Evolutionary conservation across 2,329 filamentous ascomycete genomes (phyloP).

Genomic region (Pseudonectria buxi): DNA sequence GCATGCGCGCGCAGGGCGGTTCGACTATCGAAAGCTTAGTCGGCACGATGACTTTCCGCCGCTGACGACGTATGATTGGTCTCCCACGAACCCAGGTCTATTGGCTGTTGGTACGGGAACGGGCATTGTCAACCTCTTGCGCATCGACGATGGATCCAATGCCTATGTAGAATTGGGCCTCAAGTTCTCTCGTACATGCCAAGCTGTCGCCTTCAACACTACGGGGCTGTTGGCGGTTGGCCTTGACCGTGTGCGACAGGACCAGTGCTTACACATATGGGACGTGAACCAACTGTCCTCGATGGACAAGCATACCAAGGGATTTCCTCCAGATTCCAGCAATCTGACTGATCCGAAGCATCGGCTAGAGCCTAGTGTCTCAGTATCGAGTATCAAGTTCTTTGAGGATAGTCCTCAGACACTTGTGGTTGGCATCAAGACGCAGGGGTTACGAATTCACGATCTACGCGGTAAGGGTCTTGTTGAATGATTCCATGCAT

Average conservation of each 20-base stretch:
- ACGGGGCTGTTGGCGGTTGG: slow-evolving; percentile 68
- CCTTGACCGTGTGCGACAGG: slow-evolving; percentile 72
- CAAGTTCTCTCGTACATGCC: slow-evolving; percentile 70
- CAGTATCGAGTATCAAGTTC: slow-evolving; percentile 78
- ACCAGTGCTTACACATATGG: slow-evolving; percentile 77
- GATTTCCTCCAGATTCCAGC: slow-evolving; percentile 44
- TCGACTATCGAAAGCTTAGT: slow-evolving; percentile 51
- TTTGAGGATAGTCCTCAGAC: slow-evolving; percentile 71
- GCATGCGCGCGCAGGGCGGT: slow-evolving; percentile 47
- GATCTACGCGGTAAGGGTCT: slow-evolving; percentile 61
- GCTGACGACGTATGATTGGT: slow-evolving; percentile 62
- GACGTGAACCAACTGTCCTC: slow-evolving; percentile 60
- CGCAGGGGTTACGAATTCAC: slow-evolving; percentile 67
- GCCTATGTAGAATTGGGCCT: slow-evolving; percentile 60
- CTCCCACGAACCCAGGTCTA: slow-evolving; percentile 53
- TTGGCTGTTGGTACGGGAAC: slow-evolving; percentile 69
- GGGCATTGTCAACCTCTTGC: slow-evolving; percentile 68
- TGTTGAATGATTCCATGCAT: background rate
- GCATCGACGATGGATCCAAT: slow-evolving; percentile 64
- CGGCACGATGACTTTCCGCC: slow-evolving; percentile 58
- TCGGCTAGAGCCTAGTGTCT: slow-evolving; percentile 58
- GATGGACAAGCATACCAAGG: slow-evolving; percentile 39
- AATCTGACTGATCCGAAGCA: slow-evolving; percentile 50
- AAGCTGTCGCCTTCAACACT: slow-evolving; percentile 73
- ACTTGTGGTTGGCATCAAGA: slow-evolving; percentile 68